Evolutionary conservation across 2,329 filamentous ascomycete species (phyloP).

Genomic region (Rhinocladiella mackenziei): DNA sequence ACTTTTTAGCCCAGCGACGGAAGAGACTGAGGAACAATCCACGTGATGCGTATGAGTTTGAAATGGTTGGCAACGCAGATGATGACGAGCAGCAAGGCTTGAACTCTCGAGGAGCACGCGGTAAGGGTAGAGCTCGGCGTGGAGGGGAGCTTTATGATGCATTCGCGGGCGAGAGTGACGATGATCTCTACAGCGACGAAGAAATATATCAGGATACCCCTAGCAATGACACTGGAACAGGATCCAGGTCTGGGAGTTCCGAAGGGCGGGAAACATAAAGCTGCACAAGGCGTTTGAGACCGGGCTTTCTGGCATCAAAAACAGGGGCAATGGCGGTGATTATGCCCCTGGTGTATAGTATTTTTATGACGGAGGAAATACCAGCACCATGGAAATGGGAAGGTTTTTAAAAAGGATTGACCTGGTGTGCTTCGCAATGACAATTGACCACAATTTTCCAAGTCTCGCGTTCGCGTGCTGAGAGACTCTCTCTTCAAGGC

Average conservation of each 20-base stretch:
- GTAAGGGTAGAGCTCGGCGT: slow-evolving; percentile 49
- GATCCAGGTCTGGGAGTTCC: slow-evolving; percentile 22
- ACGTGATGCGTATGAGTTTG: slow-evolving; percentile 87
- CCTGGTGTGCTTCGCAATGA: too few relatives aligned
- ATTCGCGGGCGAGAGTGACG: slow-evolving; percentile 88
- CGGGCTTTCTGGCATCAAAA: too few relatives aligned
- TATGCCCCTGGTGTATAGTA: not conserved
- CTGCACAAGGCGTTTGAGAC: too few relatives aligned
- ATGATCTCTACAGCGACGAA: slow-evolving; percentile 51
- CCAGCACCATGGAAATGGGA: not conserved
- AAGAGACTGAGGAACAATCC: slow-evolving; percentile 69
- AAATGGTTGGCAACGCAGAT: slow-evolving; percentile 82
- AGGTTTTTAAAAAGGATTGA: too few relatives aligned
- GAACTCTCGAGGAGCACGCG: slow-evolving; percentile 44
- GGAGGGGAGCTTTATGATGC: slow-evolving; percentile 95
- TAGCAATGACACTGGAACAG: slow-evolving; percentile 26
- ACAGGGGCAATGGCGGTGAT: too few relatives aligned
- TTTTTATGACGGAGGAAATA: slow-evolving; percentile 7
- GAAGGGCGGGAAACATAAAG: slow-evolving; percentile 21
- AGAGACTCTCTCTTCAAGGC: too few relatives aligned
- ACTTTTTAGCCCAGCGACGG: slow-evolving; percentile 74
- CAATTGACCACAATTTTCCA: too few relatives aligned
- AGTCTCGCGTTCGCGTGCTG: too few relatives aligned
- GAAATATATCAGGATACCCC: slow-evolving; percentile 31
- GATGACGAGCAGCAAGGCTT: slow-evolving; percentile 49